A percentile compares a stretch with the other conserved stretches of the same genome.
phyloP scores from a whole-genome alignment of 441 rosid genomes.

The Isatis lusitanica region DNA sequence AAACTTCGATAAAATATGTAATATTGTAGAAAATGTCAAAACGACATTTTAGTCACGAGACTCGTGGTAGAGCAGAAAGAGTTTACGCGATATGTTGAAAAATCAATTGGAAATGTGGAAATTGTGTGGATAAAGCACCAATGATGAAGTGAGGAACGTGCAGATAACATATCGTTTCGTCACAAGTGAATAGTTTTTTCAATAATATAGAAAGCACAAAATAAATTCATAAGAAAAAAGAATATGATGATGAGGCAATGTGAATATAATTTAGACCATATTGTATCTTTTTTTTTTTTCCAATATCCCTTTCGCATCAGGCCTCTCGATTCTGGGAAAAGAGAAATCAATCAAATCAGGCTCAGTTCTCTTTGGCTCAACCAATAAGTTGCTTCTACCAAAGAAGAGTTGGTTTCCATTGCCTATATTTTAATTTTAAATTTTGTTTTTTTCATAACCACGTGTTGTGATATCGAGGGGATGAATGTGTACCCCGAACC shows the following conservation, averaged over 20 bases:
- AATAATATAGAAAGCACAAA: not conserved
- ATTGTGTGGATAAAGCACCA: not conserved
- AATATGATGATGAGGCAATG: not conserved
- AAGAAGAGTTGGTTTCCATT: slow-evolving; percentile 5
- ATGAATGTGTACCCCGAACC: not conserved
- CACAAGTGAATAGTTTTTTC: slow-evolving; percentile 9
- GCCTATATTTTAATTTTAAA: no score
- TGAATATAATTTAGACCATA: not conserved
- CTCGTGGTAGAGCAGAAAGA: not conserved
- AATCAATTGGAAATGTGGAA: not conserved
- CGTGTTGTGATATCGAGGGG: not conserved
- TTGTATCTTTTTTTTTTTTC: not conserved
- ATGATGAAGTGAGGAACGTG: not conserved
- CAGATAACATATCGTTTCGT: not conserved
- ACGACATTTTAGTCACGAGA: not conserved
- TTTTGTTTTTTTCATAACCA: not conserved
- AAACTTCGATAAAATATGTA: not conserved
- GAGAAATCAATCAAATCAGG: slow-evolving; percentile 9
- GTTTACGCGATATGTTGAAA: not conserved
- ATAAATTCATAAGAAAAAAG: not conserved
- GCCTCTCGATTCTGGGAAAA: not conserved
- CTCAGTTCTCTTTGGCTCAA: slow-evolving; percentile 11
- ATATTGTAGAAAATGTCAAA: not conserved
- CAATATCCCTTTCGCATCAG: not conserved
- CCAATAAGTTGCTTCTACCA: not conserved